These are phyloP conservation scores for Globisporangium perplexum DNA, from an alignment of 352 stramenopile genomes.

Conservation along the genomic window DNA sequence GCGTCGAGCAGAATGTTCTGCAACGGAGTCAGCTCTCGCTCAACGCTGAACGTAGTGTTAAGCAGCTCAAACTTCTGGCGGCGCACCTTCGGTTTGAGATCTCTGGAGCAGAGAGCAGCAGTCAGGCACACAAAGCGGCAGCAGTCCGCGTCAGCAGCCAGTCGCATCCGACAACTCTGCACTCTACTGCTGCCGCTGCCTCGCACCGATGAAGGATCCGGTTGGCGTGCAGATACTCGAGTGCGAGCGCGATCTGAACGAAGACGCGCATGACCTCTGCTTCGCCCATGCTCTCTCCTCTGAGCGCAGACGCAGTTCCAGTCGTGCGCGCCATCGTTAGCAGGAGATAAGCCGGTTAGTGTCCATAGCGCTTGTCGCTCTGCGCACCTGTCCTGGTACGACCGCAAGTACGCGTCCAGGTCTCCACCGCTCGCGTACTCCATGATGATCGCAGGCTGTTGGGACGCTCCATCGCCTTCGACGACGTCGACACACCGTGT, in stretches of 20 bases:
- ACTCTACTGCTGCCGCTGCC: not conserved
- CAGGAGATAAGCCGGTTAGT: slow-evolving; percentile 6
- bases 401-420: slow-evolving; percentile 39
- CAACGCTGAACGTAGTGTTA: not conserved
- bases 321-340: not conserved
- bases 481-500: slow-evolving; percentile 51
- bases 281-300: slow-evolving; percentile 23
- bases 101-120: slow-evolving; percentile 17
- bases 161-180: not conserved
- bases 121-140: not conserved
- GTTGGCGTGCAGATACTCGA: slow-evolving; percentile 54
- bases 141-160: too few relatives aligned
- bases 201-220: slow-evolving; percentile 58
- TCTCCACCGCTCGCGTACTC: slow-evolving; percentile 66
- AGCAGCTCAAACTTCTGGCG: not conserved
- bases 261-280: slow-evolving; percentile 61
- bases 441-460: slow-evolving; percentile 55
- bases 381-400: slow-evolving; percentile 1
- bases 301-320: not conserved
- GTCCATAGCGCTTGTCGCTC: not conserved
- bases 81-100: slow-evolving; percentile 51
- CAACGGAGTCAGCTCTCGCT: not conserved
- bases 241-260: slow-evolving; percentile 49
- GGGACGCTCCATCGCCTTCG: slow-evolving; percentile 5
- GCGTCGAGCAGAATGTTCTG: slow-evolving; percentile 56